phyloP scores from a whole-genome alignment of 1,284 basidiomycete species.

The Anthracocystis panici-leucophaei region DNA sequence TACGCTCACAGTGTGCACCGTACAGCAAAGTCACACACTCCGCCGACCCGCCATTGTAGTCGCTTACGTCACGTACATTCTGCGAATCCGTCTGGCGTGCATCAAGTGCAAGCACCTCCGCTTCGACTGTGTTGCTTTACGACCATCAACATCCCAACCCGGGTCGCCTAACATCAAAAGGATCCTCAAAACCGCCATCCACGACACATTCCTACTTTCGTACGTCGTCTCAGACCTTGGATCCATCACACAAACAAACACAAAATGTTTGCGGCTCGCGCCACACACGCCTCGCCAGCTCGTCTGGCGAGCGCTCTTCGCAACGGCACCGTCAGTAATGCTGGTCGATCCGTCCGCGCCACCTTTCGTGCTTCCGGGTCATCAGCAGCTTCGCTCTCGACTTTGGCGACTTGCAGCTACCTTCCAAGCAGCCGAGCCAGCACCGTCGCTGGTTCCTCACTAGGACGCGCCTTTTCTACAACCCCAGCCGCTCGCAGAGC shows the following conservation, averaged over 20 bases:
- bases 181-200: background rate
- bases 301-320: slow-evolving; percentile 41
- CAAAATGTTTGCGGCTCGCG: slow-evolving; percentile 41
- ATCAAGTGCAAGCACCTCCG: background rate
- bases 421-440: slow-evolving; percentile 18
- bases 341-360: slow-evolving; percentile 31
- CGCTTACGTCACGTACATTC: background rate
- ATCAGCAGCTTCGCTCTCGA: slow-evolving; percentile 25
- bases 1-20: background rate
- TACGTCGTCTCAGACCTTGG: background rate
- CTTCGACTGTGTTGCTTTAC: background rate
- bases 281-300: slow-evolving; percentile 39
- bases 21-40: background rate
- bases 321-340: slow-evolving; percentile 9
- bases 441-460: slow-evolving; percentile 17
- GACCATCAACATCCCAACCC: background rate
- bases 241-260: background rate
- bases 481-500: slow-evolving; percentile 37
- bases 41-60: slow-evolving; percentile 1
- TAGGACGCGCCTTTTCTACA: slow-evolving; percentile 39
- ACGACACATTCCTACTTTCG: background rate
- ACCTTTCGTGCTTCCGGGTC: slow-evolving; percentile 22
- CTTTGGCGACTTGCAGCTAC: slow-evolving; percentile 18
- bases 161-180: background rate
- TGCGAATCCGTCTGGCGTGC: background rate